A percentile compares a stretch with the other conserved stretches of the same genome.
Conservation (phyloP, 345 rosid genomes). For the Linum tenue region DNA sequence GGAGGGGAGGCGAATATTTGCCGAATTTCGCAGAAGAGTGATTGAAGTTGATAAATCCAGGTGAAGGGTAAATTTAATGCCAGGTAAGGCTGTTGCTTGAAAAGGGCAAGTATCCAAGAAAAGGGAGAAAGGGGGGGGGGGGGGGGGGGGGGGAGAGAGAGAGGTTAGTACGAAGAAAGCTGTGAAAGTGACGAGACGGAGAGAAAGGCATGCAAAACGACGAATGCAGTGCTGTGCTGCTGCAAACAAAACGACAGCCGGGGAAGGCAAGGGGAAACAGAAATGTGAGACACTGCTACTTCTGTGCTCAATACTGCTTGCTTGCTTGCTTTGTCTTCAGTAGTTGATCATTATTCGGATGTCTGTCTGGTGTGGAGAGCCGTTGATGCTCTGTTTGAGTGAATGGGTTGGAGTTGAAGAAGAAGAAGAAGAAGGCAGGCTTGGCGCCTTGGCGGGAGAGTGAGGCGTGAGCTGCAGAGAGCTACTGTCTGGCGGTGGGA, state of each 20-base stretch:
- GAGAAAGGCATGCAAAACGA: no score
- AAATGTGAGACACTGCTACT: background rate
- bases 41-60: background rate
- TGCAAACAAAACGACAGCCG: background rate
- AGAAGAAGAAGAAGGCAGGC: background rate
- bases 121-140: background rate
- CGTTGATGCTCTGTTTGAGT: background rate
- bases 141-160: background rate
- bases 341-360: no score
- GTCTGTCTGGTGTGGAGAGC: background rate
- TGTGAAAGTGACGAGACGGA: no score
- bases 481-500: no score
- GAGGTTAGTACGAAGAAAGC: background rate
- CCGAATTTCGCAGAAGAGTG: background rate
- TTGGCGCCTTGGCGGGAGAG: no score
- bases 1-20: background rate
- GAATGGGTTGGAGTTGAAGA: background rate
- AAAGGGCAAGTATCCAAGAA: background rate
- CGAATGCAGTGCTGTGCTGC: no score
- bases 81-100: background rate
- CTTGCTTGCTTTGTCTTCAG: no score
- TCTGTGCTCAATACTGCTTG: no score
- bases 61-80: background rate
- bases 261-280: background rate
- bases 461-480: no score